A percentile compares a stretch with the other conserved stretches of the same genome.
Conservation (phyloP, 139 green algal genomes). For the Chlorella sorokiniana region DNA sequence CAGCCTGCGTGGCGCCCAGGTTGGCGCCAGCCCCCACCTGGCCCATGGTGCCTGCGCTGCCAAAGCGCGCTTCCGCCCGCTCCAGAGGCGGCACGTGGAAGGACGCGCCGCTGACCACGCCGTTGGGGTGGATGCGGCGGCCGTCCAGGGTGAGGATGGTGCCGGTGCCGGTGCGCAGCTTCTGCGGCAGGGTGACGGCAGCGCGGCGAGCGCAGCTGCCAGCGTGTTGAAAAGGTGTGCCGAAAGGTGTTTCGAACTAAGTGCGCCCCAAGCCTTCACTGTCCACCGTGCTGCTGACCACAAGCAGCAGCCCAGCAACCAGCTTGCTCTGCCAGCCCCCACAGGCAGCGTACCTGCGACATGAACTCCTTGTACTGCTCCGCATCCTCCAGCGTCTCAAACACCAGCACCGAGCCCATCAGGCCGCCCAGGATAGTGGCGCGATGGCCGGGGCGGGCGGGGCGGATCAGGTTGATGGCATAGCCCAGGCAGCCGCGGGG, state of each 20-base stretch:
- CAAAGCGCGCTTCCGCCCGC: slow-evolving; percentile 52
- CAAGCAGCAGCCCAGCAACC: background rate
- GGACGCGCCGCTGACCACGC: slow-evolving; percentile 60
- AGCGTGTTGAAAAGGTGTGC: too few species aligned
- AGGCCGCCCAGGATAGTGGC: slow-evolving; percentile 51
- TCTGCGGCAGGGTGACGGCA: background rate
- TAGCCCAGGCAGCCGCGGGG: slow-evolving; percentile 72
- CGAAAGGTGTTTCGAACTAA: too few species aligned
- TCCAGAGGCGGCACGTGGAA: slow-evolving; percentile 54
- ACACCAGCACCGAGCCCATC: slow-evolving; percentile 57
- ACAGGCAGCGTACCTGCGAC: slow-evolving; percentile 34
- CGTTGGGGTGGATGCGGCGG: slow-evolving; percentile 53
- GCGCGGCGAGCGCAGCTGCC: background rate
- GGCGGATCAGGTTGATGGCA: slow-evolving; percentile 71
- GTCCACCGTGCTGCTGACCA: background rate
- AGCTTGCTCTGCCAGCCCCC: background rate
- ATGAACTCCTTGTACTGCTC: slow-evolving; percentile 61
- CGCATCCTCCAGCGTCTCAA: slow-evolving; percentile 66
- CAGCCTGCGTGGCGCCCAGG: background rate
- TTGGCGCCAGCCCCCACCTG: background rate
- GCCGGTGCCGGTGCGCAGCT: slow-evolving; percentile 37
- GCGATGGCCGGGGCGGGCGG: slow-evolving; percentile 46
- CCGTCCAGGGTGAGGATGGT: slow-evolving; percentile 71
- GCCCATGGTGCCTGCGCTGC: slow-evolving; percentile 12
- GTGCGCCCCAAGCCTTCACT: too few species aligned